phyloP scores from a whole-genome alignment of 2,329 filamentous ascomycete species.

The Pseudophaeomoniella oleicola region DNA sequence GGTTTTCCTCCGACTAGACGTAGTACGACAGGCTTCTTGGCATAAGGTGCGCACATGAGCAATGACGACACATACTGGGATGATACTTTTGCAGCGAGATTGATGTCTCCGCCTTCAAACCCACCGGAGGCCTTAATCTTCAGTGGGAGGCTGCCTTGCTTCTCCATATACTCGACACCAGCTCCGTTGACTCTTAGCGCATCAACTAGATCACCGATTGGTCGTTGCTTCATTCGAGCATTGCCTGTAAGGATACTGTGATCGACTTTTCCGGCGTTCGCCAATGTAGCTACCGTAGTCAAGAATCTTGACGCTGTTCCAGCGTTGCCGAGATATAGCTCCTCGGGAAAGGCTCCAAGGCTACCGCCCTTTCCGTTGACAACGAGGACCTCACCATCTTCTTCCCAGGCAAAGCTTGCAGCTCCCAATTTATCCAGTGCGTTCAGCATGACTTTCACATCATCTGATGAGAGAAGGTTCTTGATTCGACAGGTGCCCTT shows the following conservation, averaged over 20 bases:
- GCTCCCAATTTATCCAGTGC: constrained; percentile 76
- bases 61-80: constrained; percentile 99
- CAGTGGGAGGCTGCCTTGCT: constrained; percentile 69
- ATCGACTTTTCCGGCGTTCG: constrained; percentile 45
- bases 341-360: constrained; percentile 57
- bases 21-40: constrained; percentile 82
- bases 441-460: constrained; percentile 93
- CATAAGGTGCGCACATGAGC: constrained; percentile 92
- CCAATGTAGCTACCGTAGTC: constrained; percentile 79
- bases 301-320: constrained; percentile 92
- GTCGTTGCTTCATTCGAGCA: constrained; percentile 86
- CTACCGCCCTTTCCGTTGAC: constrained; percentile 84
- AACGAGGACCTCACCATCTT: constrained; percentile 79
- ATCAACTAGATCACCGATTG: constrained; percentile 85
- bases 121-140: constrained; percentile 70
- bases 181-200: constrained; percentile 78
- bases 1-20: constrained; percentile 90
- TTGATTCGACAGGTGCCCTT: constrained; percentile 74
- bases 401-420: constrained; percentile 84
- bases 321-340: constrained; percentile 89
- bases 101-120: constrained; percentile 73
- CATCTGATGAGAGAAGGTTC: constrained; percentile 89
- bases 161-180: constrained; percentile 72
- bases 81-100: constrained; percentile 85
- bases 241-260: constrained; percentile 84